Base-by-base conservation (phyloP, 129 eudicot species). In the Flaveria bidentis region DNA sequence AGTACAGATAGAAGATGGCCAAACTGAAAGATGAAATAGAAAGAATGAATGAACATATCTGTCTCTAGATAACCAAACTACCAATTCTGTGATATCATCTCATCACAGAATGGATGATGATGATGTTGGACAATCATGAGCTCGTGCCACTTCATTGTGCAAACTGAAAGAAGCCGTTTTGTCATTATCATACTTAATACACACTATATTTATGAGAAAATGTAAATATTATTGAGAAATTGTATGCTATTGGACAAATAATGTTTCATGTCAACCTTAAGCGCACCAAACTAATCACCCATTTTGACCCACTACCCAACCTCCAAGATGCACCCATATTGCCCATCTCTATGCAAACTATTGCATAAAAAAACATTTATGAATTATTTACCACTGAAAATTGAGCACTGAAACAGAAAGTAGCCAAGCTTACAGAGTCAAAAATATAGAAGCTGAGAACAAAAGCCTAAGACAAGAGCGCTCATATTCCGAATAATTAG, bases 381-480 rank as follows among this genome's bases (percentile, higher is more conserved):
- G 36, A 30, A 0, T 30, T 30, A 30, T 30, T 30, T 30, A 30
- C 36, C 36, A 30, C 36, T 4, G 5, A 5, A 30, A 30, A 30
- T 30, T 30, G 36, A 30, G 36, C 36, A 30, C 36, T 3, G 36
- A 30, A 30, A 30, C 22, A 56, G 63, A 20, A 75, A 73, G 62
- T 92, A 65, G 55, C 56, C 41, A 86, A 81, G 63, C 73, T 92
- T 74, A 86, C 62, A 4, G 85, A 81, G 57, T 76, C 83, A 25
- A 92, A 88, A 39, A 87, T 73, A 76, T 92, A 44, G 92, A 87
- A 71, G 75, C 77, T 56, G 87, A 92, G 57, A 92, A 88, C 82
- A 85, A 82, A 82, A 86, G 81, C 73, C 91, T 90, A 26, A 96
- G 85, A 45, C 88, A 90, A 53, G 96, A 88, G 70, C 79, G 98